Base-by-base conservation (phyloP, 2,329 filamentous ascomycete genomes). In the Allantophomopsis lycopodina region DNA sequence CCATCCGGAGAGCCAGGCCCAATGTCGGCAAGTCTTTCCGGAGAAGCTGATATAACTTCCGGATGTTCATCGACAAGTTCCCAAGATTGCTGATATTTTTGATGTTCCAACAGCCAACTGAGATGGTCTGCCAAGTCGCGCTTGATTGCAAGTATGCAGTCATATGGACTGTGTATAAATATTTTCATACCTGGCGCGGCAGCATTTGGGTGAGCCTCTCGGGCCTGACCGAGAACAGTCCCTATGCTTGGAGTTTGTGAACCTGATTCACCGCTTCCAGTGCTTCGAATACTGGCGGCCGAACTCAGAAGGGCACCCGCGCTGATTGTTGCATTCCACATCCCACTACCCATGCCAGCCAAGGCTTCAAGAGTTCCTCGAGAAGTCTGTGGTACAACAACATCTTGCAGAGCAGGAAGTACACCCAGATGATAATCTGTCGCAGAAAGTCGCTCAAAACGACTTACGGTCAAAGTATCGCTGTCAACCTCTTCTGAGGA, bases 121-220 rank as follows among this genome's bases (percentile, higher is more conserved):
- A 96, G 64, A 52, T 94, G 87, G 59, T 98, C 91, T 3, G 76
- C 67, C 13, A 94, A 67, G 52, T 94, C 88, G 48, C 91, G 72
- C 55, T 88, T 88, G 2, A 91, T 85, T 1, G 86, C 85, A 40
- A 95, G 65, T n/a, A 96, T 81, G 51, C 88, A 96, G 59, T 98
- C 91, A 54, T 93, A 98, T 0, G 91, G 91, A 50, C 87, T 95
- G 52, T 94, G 87, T 32, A 98, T 85, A 55, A 95, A 95, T 13
- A 98, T 83, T 53, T 96, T 83, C 48, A 79, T 66, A 6, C 79
- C 78, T 31, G 69, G 64, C 8, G 69, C 46, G 15, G 44, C 43
- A 28, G 55, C 44, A 32, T 55, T 47, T 7, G 53, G 53, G 44
- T 58, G 53, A 31, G 44, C 45, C 20, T 40, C 37, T 14, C 39